A percentile compares a stretch with the other conserved stretches of the same genome.
These are phyloP conservation scores for Paecilomyces formosus DNA, from an alignment of 2,329 filamentous ascomycete genomes.

Conservation along the genomic window DNA sequence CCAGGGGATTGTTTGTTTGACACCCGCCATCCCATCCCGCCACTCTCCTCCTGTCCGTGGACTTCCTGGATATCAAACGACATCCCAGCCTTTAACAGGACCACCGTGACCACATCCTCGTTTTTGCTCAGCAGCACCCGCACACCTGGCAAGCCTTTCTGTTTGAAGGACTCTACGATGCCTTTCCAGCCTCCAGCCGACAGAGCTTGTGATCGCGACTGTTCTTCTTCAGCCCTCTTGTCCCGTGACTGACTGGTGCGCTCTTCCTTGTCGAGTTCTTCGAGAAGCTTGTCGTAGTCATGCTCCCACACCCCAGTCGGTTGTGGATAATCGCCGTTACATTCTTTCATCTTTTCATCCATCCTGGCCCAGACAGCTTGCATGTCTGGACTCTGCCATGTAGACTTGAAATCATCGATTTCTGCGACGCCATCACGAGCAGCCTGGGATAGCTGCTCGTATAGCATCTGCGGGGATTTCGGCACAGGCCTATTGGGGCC, in stretches of 20 bases:
- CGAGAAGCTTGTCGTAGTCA: conserved; percentile 31
- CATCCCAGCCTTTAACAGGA: conserved; percentile 26
- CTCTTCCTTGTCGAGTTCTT: conserved; percentile 23
- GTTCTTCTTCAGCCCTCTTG: conserved; percentile 19
- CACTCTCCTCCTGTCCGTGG: conserved; percentile 9
- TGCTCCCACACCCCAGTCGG: conserved; percentile 31
- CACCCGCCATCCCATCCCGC: conserved; percentile 27
- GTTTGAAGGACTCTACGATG: conserved; percentile 23
- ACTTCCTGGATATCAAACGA: conserved; percentile 24
- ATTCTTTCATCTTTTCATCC: conserved; percentile 28
- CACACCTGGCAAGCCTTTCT: conserved; percentile 20
- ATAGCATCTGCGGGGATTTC: conserved; percentile 28
- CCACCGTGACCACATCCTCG: conserved; percentile 17
- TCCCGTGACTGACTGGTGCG: conserved; percentile 16
- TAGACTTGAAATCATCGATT: conserved; percentile 29
- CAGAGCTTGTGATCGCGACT: conserved; percentile 18
- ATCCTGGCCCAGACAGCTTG: conserved; percentile 30
- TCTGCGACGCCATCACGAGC: conserved; percentile 28
- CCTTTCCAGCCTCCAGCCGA: conserved; percentile 23
- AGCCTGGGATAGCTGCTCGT: conserved; percentile 25
- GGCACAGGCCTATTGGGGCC: conserved; percentile 13
- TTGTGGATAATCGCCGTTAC: conserved; percentile 28
- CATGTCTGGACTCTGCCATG: conserved; percentile 35
- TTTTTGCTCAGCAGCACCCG: conserved; percentile 17
- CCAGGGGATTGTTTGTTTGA: conserved; percentile 15